A percentile compares a stretch with the other conserved stretches of the same genome.
Conservation (phyloP, 2,329 filamentous ascomycete species). For the Verticillium tricorpus region DNA sequence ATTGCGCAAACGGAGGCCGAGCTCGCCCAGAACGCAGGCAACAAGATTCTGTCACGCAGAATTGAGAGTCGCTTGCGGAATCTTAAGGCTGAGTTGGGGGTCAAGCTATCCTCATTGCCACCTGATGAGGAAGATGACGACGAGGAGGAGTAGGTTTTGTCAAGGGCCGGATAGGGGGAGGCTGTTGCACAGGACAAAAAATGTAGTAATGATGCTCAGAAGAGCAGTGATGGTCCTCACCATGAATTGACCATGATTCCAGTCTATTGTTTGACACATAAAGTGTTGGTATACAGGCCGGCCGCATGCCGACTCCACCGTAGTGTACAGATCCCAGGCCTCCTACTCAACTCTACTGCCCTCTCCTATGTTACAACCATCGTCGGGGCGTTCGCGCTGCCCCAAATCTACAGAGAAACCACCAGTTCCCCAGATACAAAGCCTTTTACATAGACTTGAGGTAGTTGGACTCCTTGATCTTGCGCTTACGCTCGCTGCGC, state of each 20-base stretch:
- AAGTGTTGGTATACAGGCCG: neutral
- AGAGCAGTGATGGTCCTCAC: neutral
- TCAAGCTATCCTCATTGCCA: conserved; percentile 40
- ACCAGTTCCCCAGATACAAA: neutral
- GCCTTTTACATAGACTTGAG: conserved; percentile 66
- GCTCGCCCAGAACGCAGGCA: conserved; percentile 30
- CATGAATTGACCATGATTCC: neutral
- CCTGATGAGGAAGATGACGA: conserved; percentile 15
- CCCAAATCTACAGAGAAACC: neutral
- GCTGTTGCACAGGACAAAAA: neutral
- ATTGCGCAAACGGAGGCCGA: conserved; percentile 40
- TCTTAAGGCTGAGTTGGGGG: conserved; percentile 38
- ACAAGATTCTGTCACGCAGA: conserved; percentile 45
- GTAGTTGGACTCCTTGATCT: conserved; percentile 84
- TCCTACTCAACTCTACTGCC: neutral
- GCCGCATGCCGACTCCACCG: neutral
- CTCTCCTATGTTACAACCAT: neutral
- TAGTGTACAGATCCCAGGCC: neutral
- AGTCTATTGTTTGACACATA: neutral
- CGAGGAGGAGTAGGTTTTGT: neutral
- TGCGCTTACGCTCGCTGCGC: conserved; percentile 68
- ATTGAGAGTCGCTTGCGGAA: conserved; percentile 46
- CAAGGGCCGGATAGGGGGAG: neutral
- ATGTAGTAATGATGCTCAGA: neutral
- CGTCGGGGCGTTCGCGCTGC: neutral